Percentiles rank a stretch among this genome's conserved stretches.
These are phyloP conservation scores for Letharia columbiana DNA, from an alignment of 495 filamentous ascomycete species.

Conservation along the genomic window DNA sequence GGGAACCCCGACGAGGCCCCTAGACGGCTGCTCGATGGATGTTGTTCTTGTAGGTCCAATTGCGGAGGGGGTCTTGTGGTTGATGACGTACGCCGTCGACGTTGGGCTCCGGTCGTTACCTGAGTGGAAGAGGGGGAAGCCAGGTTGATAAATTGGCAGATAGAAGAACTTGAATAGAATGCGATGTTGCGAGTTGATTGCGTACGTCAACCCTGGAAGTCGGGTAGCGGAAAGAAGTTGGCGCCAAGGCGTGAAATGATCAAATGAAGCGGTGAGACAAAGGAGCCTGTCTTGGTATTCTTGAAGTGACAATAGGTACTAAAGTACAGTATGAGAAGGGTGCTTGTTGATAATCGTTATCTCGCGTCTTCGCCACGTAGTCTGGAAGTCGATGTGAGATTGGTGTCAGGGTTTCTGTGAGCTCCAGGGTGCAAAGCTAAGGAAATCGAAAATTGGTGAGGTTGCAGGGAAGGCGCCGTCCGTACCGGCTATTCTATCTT, in stretches of 20 bases:
- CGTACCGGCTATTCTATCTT: not conserved
- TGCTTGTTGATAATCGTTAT: not conserved
- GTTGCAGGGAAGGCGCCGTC: conserved; percentile 4
- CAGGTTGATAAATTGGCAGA: conserved; percentile 18
- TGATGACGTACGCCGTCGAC: conserved; percentile 26
- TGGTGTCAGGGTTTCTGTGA: not conserved
- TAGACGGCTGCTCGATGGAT: conserved; percentile 20
- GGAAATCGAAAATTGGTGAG: not conserved
- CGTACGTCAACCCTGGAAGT: not conserved
- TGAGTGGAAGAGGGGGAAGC: conserved; percentile 24
- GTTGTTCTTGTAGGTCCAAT: conserved; percentile 20
- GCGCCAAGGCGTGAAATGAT: not conserved
- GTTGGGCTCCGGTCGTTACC: conserved; percentile 21
- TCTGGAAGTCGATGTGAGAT: not conserved
- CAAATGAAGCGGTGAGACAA: not conserved
- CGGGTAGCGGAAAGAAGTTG: conserved; percentile 2
- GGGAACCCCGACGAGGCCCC: conserved; percentile 26
- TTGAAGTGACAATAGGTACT: not conserved
- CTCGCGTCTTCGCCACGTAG: not conserved
- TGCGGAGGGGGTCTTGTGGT: conserved; percentile 21
- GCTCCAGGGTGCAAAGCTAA: not conserved
- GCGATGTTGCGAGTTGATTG: not conserved
- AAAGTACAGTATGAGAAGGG: not conserved
- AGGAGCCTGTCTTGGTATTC: not conserved
- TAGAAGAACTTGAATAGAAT: not conserved